These are phyloP conservation scores for Mortierella alpina DNA, from an alignment of 192 early-diverging fungal species.

Conservation along the genomic window DNA sequence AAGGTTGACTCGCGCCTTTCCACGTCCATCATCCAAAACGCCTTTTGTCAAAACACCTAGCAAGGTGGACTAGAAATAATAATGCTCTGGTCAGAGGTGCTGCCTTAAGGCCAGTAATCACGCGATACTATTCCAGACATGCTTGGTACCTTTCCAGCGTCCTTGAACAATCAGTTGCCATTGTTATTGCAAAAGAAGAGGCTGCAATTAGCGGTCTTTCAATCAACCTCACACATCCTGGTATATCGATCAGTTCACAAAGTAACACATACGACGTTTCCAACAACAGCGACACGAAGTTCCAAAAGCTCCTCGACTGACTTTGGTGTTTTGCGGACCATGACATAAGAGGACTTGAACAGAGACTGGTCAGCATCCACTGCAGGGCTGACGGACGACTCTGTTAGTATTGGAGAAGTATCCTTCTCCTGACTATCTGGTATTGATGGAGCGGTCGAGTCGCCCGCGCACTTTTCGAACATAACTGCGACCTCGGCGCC, in stretches of 20 bases:
- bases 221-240: background rate
- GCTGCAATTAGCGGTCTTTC: too few species aligned
- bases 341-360: constrained; percentile 58
- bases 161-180: constrained; percentile 22
- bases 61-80: constrained; percentile 71
- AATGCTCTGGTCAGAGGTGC: background rate
- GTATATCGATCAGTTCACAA: background rate
- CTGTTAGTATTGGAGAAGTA: background rate
- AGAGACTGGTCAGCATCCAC: constrained; percentile 16
- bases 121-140: background rate
- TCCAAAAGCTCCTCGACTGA: constrained; percentile 88
- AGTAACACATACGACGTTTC: constrained; percentile 83
- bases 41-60: constrained; percentile 93
- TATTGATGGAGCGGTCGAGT: background rate
- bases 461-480: constrained; percentile 41
- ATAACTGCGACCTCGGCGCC: constrained; percentile 62
- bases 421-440: constrained; percentile 8
- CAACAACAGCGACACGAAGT: constrained; percentile 88
- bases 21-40: constrained; percentile 91
- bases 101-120: background rate
- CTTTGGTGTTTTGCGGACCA: constrained; percentile 77
- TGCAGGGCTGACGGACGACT: background rate
- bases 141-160: constrained; percentile 74
- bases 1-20: constrained; percentile 88
- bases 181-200: background rate